Conservation (phyloP, 2,329 filamentous ascomycete species). For the Drechslerella stenobrocha region DNA sequence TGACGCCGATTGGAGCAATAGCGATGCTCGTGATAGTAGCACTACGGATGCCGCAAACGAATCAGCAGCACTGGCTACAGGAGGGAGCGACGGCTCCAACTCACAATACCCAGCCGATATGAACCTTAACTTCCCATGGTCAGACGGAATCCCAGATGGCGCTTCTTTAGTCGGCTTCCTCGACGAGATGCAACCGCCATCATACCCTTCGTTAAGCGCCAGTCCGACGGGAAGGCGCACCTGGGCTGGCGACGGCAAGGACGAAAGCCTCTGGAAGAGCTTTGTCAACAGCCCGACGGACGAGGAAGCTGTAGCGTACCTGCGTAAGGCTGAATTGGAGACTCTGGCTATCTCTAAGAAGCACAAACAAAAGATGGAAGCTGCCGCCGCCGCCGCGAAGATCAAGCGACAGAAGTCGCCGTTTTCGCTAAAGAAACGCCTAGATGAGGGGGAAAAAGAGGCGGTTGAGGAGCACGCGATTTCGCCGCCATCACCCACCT, state of each 20-base stretch:
- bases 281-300: conserved; percentile 31
- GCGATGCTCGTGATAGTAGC: background rate
- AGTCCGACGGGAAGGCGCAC: conserved; percentile 32
- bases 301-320: conserved; percentile 20
- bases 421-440: conserved; percentile 6
- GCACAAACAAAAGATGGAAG: background rate
- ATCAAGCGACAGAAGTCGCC: conserved; percentile 12
- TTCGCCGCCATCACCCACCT: conserved; percentile 25
- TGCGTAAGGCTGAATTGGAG: conserved; percentile 37
- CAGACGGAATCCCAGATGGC: conserved; percentile 29
- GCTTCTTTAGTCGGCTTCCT: conserved; percentile 28
- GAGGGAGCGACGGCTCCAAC: too few species aligned
- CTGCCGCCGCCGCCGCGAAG: conserved; percentile 2
- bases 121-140: conserved; percentile 18
- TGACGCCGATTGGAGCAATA: conserved; percentile 32
- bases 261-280: conserved; percentile 34
- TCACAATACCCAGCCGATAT: too few species aligned
- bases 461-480: background rate
- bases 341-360: conserved; percentile 11
- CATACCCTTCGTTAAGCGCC: conserved; percentile 35
- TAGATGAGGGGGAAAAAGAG: conserved; percentile 7
- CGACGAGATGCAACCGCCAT: conserved; percentile 39
- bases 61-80: too few species aligned
- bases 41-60: background rate
- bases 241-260: conserved; percentile 42